phyloP scores from a whole-genome alignment of 1,284 basidiomycete species.

The Psilocybe mexicana region DNA sequence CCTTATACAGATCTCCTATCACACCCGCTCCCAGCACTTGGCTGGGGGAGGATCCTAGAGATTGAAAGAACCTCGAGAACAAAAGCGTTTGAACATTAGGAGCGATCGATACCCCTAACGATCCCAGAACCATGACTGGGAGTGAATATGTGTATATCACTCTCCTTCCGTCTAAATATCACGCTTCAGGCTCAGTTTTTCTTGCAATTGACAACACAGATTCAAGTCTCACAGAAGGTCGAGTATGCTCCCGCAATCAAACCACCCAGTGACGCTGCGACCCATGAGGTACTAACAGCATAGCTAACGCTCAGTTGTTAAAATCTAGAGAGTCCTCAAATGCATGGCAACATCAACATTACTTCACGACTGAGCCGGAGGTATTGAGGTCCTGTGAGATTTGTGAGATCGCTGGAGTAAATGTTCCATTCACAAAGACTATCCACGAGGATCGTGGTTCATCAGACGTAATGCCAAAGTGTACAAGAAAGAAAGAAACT shows the following conservation, averaged over 20 bases:
- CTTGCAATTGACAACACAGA: not conserved
- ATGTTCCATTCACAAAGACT: constrained; percentile 71
- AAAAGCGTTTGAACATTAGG: constrained; percentile 51
- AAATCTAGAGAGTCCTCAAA: not conserved
- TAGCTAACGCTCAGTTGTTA: constrained; percentile 21
- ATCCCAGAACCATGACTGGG: constrained; percentile 61
- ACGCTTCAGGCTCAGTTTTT: too few species aligned
- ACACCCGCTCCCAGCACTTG: constrained; percentile 61
- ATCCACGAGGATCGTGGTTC: not conserved
- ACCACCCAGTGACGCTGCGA: constrained; percentile 32
- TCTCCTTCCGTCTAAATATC: constrained; percentile 55
- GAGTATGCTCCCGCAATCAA: constrained; percentile 36
- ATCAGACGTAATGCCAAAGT: not conserved
- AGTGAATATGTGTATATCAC: constrained; percentile 61
- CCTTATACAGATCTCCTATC: constrained; percentile 64
- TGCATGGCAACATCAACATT: not conserved
- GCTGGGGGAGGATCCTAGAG: constrained; percentile 55
- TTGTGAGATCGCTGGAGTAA: constrained; percentile 69
- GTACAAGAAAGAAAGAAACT: not conserved
- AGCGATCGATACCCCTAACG: constrained; percentile 57
- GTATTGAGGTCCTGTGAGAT: constrained; percentile 63
- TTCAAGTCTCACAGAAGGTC: constrained; percentile 31
- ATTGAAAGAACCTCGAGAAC: constrained; percentile 64
- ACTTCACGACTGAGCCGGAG: constrained; percentile 57
- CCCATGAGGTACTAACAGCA: constrained; percentile 35